Evolutionary conservation across 306 rosid species (phyloP).

Genomic region (Casuarina glauca): DNA sequence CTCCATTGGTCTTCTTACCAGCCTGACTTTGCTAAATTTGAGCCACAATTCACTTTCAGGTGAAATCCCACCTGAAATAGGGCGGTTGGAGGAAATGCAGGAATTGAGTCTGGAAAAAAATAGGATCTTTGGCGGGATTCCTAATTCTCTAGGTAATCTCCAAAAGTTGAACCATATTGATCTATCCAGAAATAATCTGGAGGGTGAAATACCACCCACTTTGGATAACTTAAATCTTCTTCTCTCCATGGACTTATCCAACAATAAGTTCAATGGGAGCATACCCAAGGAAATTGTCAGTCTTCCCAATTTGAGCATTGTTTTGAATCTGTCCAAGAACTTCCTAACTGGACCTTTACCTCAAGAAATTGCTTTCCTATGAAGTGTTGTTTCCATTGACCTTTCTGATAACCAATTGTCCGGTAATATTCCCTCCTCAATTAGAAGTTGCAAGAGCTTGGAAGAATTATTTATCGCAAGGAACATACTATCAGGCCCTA

Average conservation of each 20-base stretch:
- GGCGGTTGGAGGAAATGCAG: slow-evolving; percentile 43
- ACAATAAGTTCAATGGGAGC: slow-evolving; percentile 62
- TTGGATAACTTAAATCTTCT: slow-evolving; percentile 50
- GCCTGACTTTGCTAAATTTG: slow-evolving; percentile 57
- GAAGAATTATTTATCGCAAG: slow-evolving; percentile 46
- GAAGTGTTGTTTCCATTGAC: slow-evolving; percentile 47
- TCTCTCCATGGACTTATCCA: slow-evolving; percentile 61
- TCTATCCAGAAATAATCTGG: slow-evolving; percentile 55
- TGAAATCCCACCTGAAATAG: slow-evolving; percentile 25
- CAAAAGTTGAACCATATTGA: not conserved
- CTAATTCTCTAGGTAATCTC: slow-evolving; percentile 59
- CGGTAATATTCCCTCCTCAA: slow-evolving; percentile 57
- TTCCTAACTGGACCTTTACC: slow-evolving; percentile 65
- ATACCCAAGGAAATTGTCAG: slow-evolving; percentile 54
- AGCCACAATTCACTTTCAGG: slow-evolving; percentile 56
- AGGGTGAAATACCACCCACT: slow-evolving; percentile 42
- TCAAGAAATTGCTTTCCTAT: slow-evolving; percentile 34
- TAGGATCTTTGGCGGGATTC: slow-evolving; percentile 51
- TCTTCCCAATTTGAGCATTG: slow-evolving; percentile 47
- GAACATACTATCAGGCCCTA: slow-evolving; percentile 62
- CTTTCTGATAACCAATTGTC: slow-evolving; percentile 52
- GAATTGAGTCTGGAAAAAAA: slow-evolving; percentile 47
- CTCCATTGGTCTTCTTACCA: slow-evolving; percentile 52
- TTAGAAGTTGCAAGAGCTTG: slow-evolving; percentile 57
- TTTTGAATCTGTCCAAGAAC: slow-evolving; percentile 62